A percentile compares a stretch with the other conserved stretches of the same genome.
These are phyloP conservation scores for Annulohypoxylon stygium DNA, from an alignment of 495 filamentous ascomycete species.

Conservation along the genomic window DNA sequence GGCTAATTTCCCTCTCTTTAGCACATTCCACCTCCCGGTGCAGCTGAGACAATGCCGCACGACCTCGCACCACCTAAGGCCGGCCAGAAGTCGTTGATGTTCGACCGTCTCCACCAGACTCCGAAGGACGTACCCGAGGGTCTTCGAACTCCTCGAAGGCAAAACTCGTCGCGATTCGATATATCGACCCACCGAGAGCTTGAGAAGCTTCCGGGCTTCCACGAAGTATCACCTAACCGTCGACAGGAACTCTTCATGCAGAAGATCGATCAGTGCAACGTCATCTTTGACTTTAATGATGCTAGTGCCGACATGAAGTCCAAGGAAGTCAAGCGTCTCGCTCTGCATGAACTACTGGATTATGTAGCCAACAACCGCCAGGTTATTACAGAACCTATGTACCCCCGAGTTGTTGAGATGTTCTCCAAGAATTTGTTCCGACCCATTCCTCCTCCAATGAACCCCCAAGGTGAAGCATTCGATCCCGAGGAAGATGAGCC, in stretches of 20 bases:
- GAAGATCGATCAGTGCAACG: constrained; percentile 99
- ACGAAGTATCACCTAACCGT: constrained; percentile 94
- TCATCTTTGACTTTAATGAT: constrained; percentile 99
- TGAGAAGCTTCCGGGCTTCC: constrained; percentile 98
- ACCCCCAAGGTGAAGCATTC: constrained; percentile 97
- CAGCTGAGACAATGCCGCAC: constrained; percentile 97
- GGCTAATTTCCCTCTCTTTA: constrained; percentile 53
- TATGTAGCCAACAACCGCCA: constrained; percentile 99
- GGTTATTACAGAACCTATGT: constrained; percentile 99
- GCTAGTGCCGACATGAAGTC: constrained; percentile 99
- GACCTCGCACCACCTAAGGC: constrained; percentile 94
- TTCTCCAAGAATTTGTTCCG: constrained; percentile 99
- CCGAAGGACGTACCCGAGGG: constrained; percentile 97
- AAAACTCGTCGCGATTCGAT: constrained; percentile 97
- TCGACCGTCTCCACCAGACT: constrained; percentile 90
- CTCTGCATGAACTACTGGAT: constrained; percentile 95
- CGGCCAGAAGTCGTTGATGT: constrained; percentile 87
- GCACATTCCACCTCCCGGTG: constrained; percentile 94
- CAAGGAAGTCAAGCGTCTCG: constrained; percentile 99
- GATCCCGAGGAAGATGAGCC: constrained; percentile 99
- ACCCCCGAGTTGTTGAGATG: constrained; percentile 98
- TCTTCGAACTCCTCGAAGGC: constrained; percentile 92
- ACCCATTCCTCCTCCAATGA: constrained; percentile 95
- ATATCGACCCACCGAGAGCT: constrained; percentile 96
- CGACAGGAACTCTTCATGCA: constrained; percentile 99